Base-by-base conservation (phyloP, 257 asterid genomes). In the Orobanche coerulescens region DNA sequence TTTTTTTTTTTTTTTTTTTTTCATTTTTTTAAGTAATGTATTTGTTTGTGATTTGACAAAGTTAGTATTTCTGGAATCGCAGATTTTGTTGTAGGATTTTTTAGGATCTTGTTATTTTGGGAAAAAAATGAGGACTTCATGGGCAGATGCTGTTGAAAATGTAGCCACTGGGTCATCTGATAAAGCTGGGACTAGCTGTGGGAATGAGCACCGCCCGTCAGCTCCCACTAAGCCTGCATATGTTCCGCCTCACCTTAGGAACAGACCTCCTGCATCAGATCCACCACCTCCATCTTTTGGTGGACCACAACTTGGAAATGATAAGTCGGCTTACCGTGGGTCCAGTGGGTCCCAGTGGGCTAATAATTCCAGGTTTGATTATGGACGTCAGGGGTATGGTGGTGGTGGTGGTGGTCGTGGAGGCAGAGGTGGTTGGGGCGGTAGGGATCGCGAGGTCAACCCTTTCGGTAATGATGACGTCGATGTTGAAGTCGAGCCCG, bases 141-240 rank as follows among this genome's bases (percentile, higher is more conserved):
- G 96, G 96, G 96, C 96, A 58, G 96, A 88, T 66, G 82, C 87
- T 34, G 85, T 76, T 40, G 95, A 83, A 55, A 85, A 82, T 74
- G 81, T 65, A 61, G 76, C 72, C 46, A 23, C 80, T 19, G 90
- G 75, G 61, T 70, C 79, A 68, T 69, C 72, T 7, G 80, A 73
- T 30, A 75, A 79, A 40, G 78, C 80, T 37, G 80, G 82, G 36
- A 69, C 79, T 2, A 75, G 73, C 69, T 70, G 76, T 34, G 76
- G 58, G 48, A 71, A 56, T 47, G 81, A 74, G 33, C 72, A 75
- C 36, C 58, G 77, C 36, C 58, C 78, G 60, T 77, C 79, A n/a
- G 84, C 81, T 63, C 76, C 76, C 23, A 62, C 71, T 13, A 88
- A 75, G 80, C 61, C 95, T 1, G 15, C 95, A 0, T 88, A 88